Evolutionary conservation across 106 monocot genomes (phyloP), one percentile per base, ranked within the genome.

Genomic region (Narthecium ossifragum): DNA sequence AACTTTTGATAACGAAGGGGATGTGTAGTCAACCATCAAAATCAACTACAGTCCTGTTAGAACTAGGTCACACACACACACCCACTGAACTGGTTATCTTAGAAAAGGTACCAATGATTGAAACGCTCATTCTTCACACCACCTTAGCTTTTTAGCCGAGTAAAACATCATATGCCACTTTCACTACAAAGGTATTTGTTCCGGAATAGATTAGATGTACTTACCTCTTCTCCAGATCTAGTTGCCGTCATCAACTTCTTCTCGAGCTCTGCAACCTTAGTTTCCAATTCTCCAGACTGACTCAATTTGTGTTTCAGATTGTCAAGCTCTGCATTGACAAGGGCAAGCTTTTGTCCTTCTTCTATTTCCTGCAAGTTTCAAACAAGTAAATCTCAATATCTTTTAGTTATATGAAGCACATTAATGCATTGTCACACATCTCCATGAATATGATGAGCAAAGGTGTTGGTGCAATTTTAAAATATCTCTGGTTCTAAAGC

Each of bases 231-330:
- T 6, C 31, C 40, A 33, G 33, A 43, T 28, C 53, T 70, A 20
- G 20, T 31, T 24, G 65, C 55, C 36, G 36, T 14, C 25, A 7
- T 32, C 46, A 85, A 46, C 53, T 77, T 60, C 31, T 69, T 40
- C 63, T 85, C 65, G 27, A 85, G 80, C 14, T 77, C 66, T 20
- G 40, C 61, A 57, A 79, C 59, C 43, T 71, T 71, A 59, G 68
- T 68, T 30, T 79, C 75, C 47, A 79, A 25, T 43, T 79, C 75
- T 29, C 40, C 50, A 25, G 34, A 62, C 28, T 75, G 66, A 55
- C 49, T 55, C 47, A 70, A 39, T 39, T 78, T 75, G 0, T 60
- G 60, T 50, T 62, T 84, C 75, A 84, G 39, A 31, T 78, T 59
- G 18, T 53, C 57, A 2, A 84, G 60, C 63, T 75, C 78, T 29